These are phyloP conservation scores for Terfezia boudieri DNA, from an alignment of 495 filamentous ascomycete species.

Conservation along the genomic window DNA sequence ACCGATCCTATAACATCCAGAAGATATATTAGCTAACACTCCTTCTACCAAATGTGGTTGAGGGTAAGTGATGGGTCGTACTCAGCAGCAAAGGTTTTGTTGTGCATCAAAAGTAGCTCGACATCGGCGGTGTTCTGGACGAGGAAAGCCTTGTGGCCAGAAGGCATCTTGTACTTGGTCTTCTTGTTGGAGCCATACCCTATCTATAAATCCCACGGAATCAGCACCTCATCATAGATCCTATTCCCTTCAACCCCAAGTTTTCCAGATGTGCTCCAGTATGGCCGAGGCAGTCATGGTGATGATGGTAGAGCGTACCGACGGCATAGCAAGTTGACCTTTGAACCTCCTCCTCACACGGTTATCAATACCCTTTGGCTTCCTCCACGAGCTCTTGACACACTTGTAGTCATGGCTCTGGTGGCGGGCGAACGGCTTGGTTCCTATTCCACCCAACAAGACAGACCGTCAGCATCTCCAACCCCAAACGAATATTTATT, in stretches of 20 bases:
- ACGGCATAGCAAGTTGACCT: slow-evolving; percentile 88
- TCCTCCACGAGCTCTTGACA: slow-evolving; percentile 72
- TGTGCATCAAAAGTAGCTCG: slow-evolving; percentile 98
- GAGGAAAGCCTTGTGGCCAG: slow-evolving; percentile 98
- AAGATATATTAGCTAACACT: slow-evolving; percentile 6
- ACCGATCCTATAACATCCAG: slow-evolving; percentile 44
- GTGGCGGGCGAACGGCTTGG: slow-evolving; percentile 30
- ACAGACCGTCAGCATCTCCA: background rate
- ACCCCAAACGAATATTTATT: background rate
- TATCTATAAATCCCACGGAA: slow-evolving; percentile 37
- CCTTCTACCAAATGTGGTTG: background rate
- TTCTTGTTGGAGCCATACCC: slow-evolving; percentile 97
- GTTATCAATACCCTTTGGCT: slow-evolving; percentile 99
- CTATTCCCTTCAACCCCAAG: background rate
- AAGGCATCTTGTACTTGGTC: slow-evolving; percentile 95
- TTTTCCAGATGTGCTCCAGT: background rate
- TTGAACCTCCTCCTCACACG: slow-evolving; percentile 55
- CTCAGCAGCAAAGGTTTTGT: slow-evolving; percentile 96
- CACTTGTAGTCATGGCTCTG: slow-evolving; percentile 92
- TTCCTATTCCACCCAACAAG: background rate
- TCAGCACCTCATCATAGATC: background rate
- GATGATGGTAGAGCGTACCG: slow-evolving; percentile 44
- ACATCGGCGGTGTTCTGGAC: slow-evolving; percentile 89
- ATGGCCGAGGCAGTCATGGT: background rate
- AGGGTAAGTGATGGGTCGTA: slow-evolving; percentile 28